Conservation (phyloP, 805 yeast species). For the Starmerella riodocensis region DNA sequence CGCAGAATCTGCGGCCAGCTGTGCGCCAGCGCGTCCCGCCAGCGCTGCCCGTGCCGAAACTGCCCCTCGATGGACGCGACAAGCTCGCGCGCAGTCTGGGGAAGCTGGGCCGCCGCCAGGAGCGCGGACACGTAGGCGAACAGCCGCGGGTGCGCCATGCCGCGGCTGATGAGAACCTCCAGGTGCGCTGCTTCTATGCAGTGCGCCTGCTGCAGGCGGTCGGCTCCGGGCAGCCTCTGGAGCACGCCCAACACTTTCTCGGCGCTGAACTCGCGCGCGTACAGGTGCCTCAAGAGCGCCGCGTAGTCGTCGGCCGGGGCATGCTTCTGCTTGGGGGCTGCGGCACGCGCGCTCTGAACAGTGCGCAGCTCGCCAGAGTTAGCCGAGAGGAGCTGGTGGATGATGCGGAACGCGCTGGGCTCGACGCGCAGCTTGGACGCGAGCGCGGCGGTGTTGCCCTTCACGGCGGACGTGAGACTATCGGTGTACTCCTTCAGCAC, state of each 20-base stretch:
- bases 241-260: slow-evolving; percentile 9
- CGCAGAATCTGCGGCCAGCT: slow-evolving; percentile 12
- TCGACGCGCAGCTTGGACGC: not conserved
- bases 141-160: slow-evolving; percentile 15
- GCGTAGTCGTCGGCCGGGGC: slow-evolving; percentile 1
- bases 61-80: slow-evolving; percentile 20
- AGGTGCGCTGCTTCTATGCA: slow-evolving; percentile 25
- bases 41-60: not conserved
- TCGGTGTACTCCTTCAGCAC: slow-evolving; percentile 13
- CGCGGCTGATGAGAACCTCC: slow-evolving; percentile 24
- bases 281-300: slow-evolving; percentile 6
- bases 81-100: slow-evolving; percentile 25
- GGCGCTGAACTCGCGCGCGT: not conserved
- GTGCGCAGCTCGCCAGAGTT: not conserved
- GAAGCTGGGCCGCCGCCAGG: slow-evolving; percentile 24
- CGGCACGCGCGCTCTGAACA: not conserved
- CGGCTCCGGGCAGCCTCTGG: slow-evolving; percentile 22
- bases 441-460: slow-evolving; percentile 1
- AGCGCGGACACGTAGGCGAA: slow-evolving; percentile 20
- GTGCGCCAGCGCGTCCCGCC: slow-evolving; percentile 9
- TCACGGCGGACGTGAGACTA: slow-evolving; percentile 4
- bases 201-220: slow-evolving; percentile 24
- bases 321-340: not conserved
- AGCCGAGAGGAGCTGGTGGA: slow-evolving; percentile 1
- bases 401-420: not conserved